Evolutionary conservation across 2,329 filamentous ascomycete species (phyloP).

Genomic region (Sporothrix euskadiensis): DNA sequence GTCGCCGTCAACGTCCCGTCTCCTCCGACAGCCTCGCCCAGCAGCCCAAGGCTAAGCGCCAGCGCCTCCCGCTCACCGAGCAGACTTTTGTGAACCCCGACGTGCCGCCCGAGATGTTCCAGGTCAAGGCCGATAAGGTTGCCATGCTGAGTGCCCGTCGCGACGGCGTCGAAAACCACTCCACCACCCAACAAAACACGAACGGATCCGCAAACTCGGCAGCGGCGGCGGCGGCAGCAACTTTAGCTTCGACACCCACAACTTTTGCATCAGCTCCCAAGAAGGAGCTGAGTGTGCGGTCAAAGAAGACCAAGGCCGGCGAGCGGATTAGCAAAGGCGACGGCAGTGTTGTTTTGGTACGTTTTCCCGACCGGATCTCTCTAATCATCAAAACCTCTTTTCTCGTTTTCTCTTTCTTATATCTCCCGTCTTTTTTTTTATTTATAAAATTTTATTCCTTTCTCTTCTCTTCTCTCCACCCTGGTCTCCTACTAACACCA

Average conservation of each 20-base stretch:
- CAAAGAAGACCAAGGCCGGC: slow-evolving; percentile 63
- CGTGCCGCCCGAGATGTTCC: slow-evolving; percentile 53
- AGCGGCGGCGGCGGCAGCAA: background rate
- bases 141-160: slow-evolving; percentile 48
- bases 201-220: background rate
- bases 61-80: slow-evolving; percentile 58
- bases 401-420: background rate
- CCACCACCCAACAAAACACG: slow-evolving; percentile 5
- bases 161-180: slow-evolving; percentile 49
- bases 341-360: slow-evolving; percentile 65
- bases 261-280: slow-evolving; percentile 40
- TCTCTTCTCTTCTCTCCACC: too few relatives aligned
- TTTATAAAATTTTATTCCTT: background rate
- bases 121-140: slow-evolving; percentile 57
- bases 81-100: slow-evolving; percentile 58
- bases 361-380: background rate
- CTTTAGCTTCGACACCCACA: background rate
- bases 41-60: slow-evolving; percentile 65
- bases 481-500: background rate
- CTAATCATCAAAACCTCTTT: background rate
- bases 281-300: slow-evolving; percentile 60
- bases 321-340: slow-evolving; percentile 68
- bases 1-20: slow-evolving; percentile 61
- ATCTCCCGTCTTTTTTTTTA: too few relatives aligned
- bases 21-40: slow-evolving; percentile 56